A percentile compares a stretch with the other conserved stretches of the same genome.
These are phyloP conservation scores for Talaromyces rugulosus DNA, from an alignment of 2,329 filamentous ascomycete genomes.

Conservation along the genomic window DNA sequence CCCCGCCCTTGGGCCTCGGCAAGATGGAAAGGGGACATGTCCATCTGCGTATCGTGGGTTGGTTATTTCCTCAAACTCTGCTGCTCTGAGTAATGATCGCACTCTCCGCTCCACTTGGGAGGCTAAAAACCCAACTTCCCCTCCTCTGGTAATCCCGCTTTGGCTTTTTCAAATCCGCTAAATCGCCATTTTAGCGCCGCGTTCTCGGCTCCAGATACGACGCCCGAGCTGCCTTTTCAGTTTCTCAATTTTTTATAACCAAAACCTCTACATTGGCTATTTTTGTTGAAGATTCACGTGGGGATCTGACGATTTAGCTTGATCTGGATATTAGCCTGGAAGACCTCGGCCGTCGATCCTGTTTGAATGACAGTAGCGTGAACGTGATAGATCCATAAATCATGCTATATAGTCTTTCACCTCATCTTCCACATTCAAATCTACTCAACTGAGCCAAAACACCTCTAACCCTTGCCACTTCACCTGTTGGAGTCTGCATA, in stretches of 20 bases:
- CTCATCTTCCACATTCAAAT: neutral
- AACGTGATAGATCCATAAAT: neutral
- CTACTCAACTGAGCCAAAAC: neutral
- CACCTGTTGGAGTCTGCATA: too few species aligned
- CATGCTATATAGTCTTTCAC: neutral
- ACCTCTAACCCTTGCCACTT: neutral
- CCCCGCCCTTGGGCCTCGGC: neutral
- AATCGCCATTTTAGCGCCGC: neutral
- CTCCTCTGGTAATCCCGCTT: neutral
- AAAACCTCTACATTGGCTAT: neutral
- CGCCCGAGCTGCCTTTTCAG: neutral
- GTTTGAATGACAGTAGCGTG: neutral
- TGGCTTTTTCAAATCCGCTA: neutral
- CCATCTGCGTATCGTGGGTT: neutral
- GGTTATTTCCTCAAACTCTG: neutral
- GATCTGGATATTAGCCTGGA: neutral
- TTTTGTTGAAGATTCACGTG: neutral
- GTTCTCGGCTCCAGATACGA: neutral
- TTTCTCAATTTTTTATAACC: neutral
- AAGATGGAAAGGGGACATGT: neutral
- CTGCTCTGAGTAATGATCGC: neutral
- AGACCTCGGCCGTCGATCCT: neutral
- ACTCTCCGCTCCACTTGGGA: neutral
- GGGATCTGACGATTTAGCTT: neutral
- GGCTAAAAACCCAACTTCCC: neutral